Evolutionary conservation across 2,329 filamentous ascomycete genomes (phyloP), one percentile per base, ranked within the genome.

Genomic region (Xylariaceae sp.): DNA sequence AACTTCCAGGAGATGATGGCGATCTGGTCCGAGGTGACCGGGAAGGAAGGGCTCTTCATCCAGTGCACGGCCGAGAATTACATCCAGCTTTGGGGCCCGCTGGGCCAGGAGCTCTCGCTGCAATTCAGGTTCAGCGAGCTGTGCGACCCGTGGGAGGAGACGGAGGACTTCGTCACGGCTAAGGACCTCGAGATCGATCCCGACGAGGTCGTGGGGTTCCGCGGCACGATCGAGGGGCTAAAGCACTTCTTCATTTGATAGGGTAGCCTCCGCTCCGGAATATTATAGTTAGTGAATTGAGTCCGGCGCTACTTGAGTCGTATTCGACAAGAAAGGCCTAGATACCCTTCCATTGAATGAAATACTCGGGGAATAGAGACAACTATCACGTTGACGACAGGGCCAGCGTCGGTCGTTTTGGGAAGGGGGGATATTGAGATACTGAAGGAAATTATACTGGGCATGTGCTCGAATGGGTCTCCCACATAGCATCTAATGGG

Each of bases 51-150:
- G 9, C 52, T 59, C 10, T 60, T 59, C 42, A 49, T 67, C 18
- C 57, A 60, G 23, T 65, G 63, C 50, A 50, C 52, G 1, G 37
- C 48, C 2, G 60, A 64, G 41, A 54, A 48, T 4, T 68, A 57
- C 41, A 57, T 47, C 7, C 48, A 47, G 41, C 45, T 66, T 20
- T 68, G 65, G 62, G 66, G 62, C 3, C 51, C 57, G 1, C 49
- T 57, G 2, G 65, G 65, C 18, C 44, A 51, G 18, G 66, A 68
- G 56, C 48, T 68, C 18, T 56, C 54, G 5, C 29, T 57, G 47
- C 66, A 68, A 54, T 66, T 68, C 52, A 59, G 58, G 54, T 65
- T 62, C 40, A 63, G 66, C 4, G 59, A 66, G 56, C 21, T 61
- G 44, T 61, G 54, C 20, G 65, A 67, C 44, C 63, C 62, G 1